Conservation (phyloP, 768 basidiomycete genomes). For the Crepidotus variabilis region DNA sequence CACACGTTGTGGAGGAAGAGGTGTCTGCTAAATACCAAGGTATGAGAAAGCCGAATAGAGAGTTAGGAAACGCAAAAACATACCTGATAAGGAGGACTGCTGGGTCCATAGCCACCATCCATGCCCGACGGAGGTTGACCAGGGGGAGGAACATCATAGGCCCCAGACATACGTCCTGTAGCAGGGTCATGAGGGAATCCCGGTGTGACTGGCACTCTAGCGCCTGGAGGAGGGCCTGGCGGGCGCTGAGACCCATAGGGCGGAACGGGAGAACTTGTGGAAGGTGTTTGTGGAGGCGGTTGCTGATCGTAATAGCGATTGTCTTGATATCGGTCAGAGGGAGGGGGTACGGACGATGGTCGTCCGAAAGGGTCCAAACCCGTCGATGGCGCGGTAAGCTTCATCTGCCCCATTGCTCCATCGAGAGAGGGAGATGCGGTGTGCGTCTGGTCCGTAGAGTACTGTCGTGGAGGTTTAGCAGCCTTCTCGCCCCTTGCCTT, state of each 20-base stretch:
- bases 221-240: slow-evolving; percentile 38
- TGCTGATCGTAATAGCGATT: slow-evolving; percentile 35
- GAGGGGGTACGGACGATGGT: slow-evolving; percentile 28
- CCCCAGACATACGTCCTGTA: slow-evolving; percentile 19
- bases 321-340: slow-evolving; percentile 38
- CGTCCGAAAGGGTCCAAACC: slow-evolving; percentile 34
- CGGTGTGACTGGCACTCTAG: slow-evolving; percentile 39
- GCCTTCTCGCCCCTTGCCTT: slow-evolving; percentile 52
- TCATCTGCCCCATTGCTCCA: slow-evolving; percentile 42
- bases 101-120: slow-evolving; percentile 28
- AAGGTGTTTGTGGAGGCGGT: slow-evolving; percentile 22
- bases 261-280: slow-evolving; percentile 17
- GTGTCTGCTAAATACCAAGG: slow-evolving; percentile 5
- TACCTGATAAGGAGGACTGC: slow-evolving; percentile 30
- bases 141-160: slow-evolving; percentile 23
- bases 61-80: neutral
- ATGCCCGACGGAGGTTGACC: slow-evolving; percentile 22
- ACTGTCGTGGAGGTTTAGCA: slow-evolving; percentile 31
- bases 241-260: slow-evolving; percentile 20
- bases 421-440: slow-evolving; percentile 31
- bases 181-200: slow-evolving; percentile 40
- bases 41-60: slow-evolving; percentile 4
- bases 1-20: slow-evolving; percentile 5
- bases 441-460: slow-evolving; percentile 25
- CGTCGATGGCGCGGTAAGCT: slow-evolving; percentile 30